A percentile compares a stretch with the other conserved stretches of the same genome.
These are phyloP conservation scores for Crithidia bombi DNA, from an alignment of 208 protist genomes.

Conservation along the genomic window DNA sequence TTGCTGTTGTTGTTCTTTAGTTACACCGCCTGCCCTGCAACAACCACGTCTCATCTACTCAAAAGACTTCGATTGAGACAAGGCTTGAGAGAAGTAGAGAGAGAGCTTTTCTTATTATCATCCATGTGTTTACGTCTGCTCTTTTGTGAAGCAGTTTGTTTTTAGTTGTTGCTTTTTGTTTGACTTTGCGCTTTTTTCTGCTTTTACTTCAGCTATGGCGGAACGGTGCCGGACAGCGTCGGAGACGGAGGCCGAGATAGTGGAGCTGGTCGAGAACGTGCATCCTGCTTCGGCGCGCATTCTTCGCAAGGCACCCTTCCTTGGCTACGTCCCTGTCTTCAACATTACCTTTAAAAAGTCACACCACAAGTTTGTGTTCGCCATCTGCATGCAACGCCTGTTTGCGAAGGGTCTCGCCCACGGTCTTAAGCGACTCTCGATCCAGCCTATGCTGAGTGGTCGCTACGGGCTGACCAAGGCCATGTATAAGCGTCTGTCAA, in stretches of 20 bases:
- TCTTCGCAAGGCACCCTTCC: conserved; percentile 20
- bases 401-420: conserved; percentile 63
- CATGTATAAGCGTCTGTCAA: conserved; percentile 61
- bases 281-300: conserved; percentile 31
- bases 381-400: conserved; percentile 56
- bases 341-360: conserved; percentile 42
- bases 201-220: conserved; percentile 3
- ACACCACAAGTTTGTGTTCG: conserved; percentile 45
- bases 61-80: too few species aligned
- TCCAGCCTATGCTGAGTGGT: conserved; percentile 55
- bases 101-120: too few species aligned
- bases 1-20: too few species aligned
- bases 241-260: not conserved
- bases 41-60: too few species aligned
- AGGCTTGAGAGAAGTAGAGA: too few species aligned
- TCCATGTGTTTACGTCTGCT: too few species aligned
- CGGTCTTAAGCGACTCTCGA: conserved; percentile 48
- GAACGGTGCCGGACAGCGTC: not conserved
- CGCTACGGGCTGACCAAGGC: conserved; percentile 43
- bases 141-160: not conserved
- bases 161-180: not conserved
- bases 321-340: conserved; percentile 53
- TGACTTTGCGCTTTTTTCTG: not conserved
- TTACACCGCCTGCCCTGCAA: too few species aligned
- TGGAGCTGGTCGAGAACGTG: conserved; percentile 14